Percentiles rank a stretch among this genome's conserved stretches.
phyloP scores from a whole-genome alignment of 495 filamentous ascomycete species.

The Coniosporium apollinis region DNA sequence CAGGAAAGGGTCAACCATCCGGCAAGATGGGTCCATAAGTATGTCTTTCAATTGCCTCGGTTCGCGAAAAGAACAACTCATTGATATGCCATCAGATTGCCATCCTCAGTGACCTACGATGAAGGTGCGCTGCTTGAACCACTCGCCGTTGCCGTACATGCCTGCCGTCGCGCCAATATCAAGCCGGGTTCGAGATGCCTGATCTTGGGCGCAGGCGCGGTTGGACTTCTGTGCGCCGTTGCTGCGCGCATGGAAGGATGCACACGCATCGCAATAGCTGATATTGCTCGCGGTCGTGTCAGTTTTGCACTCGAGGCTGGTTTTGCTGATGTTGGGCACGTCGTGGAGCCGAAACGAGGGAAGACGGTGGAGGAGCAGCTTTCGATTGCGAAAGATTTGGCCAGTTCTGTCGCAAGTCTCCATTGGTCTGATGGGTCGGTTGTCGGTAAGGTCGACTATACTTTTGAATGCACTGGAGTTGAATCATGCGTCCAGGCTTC shows the following conservation, averaged over 20 bases:
- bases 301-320: slow-evolving; percentile 1
- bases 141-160: slow-evolving; percentile 1
- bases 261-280: not conserved
- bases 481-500: not conserved
- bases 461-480: not conserved
- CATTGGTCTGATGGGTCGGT: not conserved
- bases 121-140: slow-evolving; percentile 1
- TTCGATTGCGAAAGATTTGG: not conserved
- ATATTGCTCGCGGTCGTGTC: not conserved
- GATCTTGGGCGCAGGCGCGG: not conserved
- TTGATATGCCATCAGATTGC: not conserved
- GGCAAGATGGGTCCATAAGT: slow-evolving; percentile 8
- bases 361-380: not conserved
- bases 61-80: too few species aligned
- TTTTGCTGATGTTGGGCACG: not conserved
- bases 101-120: not conserved
- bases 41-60: too few species aligned
- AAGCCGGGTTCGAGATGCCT: not conserved
- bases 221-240: slow-evolving; percentile 2
- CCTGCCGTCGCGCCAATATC: not conserved
- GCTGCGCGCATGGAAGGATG: not conserved
- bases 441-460: not conserved
- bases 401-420: not conserved
- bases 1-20: slow-evolving; percentile 9
- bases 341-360: not conserved